These are phyloP conservation scores for Pestalotiopsis sp. DNA, from an alignment of 2,329 filamentous ascomycete species.

Conservation along the genomic window DNA sequence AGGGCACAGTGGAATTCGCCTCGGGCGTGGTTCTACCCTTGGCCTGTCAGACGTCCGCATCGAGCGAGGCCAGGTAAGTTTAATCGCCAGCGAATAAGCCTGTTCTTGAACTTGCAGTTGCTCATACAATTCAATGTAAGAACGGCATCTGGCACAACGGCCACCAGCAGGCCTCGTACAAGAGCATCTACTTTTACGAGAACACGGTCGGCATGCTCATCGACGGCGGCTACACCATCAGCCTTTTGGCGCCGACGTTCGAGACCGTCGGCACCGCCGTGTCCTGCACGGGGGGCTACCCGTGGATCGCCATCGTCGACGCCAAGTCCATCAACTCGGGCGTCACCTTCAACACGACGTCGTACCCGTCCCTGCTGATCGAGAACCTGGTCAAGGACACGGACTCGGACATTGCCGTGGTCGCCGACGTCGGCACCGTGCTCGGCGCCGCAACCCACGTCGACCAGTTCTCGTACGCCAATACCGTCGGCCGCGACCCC, in stretches of 20 bases:
- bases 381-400: conserved; percentile 47
- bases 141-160: conserved; percentile 46
- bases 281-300: conserved; percentile 37
- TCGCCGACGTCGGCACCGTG: conserved; percentile 30
- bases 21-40: conserved; percentile 44
- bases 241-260: conserved; percentile 42
- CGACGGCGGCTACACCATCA: conserved; percentile 41
- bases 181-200: conserved; percentile 46
- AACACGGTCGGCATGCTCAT: conserved; percentile 44
- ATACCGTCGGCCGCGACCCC: conserved; percentile 43
- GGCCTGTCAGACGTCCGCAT: conserved; percentile 43
- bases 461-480: conserved; percentile 44
- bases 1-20: conserved; percentile 44
- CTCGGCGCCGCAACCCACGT: conserved; percentile 36
- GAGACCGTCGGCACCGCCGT: conserved; percentile 41
- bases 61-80: conserved; percentile 39
- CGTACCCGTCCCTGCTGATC: conserved; percentile 44
- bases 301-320: conserved; percentile 45
- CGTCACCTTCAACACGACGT: conserved; percentile 39
- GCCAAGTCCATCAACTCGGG: conserved; percentile 44
- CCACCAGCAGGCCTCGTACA: conserved; percentile 47
- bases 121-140: conserved; percentile 22
- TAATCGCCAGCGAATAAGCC: too few species aligned
- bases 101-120: background rate
- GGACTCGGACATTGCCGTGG: conserved; percentile 36